Conservation (phyloP, 2,329 filamentous ascomycete genomes). For the Fonsecaea erecta region DNA sequence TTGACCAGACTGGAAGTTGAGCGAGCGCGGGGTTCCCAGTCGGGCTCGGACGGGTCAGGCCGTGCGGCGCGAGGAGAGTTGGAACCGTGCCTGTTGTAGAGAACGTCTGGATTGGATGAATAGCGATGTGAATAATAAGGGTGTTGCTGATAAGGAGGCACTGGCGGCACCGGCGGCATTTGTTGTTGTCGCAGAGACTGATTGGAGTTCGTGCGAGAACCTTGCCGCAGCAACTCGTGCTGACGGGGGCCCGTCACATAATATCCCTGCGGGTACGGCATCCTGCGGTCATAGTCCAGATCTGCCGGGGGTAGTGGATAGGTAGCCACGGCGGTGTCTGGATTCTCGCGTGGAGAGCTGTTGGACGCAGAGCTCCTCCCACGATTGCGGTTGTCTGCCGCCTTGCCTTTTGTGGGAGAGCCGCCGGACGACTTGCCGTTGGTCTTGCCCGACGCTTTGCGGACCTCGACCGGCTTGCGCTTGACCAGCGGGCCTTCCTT, state of each 20-base stretch:
- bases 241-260: constrained; percentile 43
- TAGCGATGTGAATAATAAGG: constrained; percentile 40
- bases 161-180: constrained; percentile 16
- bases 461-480: constrained; percentile 37
- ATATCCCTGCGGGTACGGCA: constrained; percentile 54
- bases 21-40: constrained; percentile 51
- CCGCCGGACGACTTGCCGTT: constrained; percentile 29
- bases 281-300: constrained; percentile 48
- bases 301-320: constrained; percentile 39
- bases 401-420: constrained; percentile 32
- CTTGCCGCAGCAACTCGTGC: constrained; percentile 45
- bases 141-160: constrained; percentile 37
- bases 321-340: constrained; percentile 29
- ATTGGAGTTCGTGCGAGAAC: constrained; percentile 51
- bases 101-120: constrained; percentile 44
- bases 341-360: constrained; percentile 25
- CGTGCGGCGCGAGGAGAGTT: constrained; percentile 44
- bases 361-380: constrained; percentile 31
- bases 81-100: constrained; percentile 41
- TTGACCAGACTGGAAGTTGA: constrained; percentile 43
- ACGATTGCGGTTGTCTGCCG: constrained; percentile 28
- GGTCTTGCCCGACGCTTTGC: constrained; percentile 32
- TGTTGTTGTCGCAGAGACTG: constrained; percentile 46
- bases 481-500: constrained; percentile 34
- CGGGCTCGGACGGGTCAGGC: constrained; percentile 56